Conservation (phyloP, 192 early-diverging fungal genomes). For the Umbelopsis sp. region DNA sequence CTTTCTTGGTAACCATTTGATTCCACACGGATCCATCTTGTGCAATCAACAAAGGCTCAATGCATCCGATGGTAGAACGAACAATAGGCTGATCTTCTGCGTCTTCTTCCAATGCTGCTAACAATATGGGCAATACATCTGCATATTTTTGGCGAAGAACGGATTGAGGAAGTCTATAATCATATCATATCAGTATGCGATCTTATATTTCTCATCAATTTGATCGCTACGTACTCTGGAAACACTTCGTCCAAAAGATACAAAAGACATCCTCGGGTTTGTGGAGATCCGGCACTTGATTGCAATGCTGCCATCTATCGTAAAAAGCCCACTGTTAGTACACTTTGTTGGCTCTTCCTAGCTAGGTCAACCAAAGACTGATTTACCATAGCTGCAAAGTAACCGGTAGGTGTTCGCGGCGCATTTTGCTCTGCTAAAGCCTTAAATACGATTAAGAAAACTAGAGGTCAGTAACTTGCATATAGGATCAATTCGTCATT, state of each 20-base stretch:
- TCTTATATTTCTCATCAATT: not conserved
- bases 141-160: constrained; percentile 68
- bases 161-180: constrained; percentile 48
- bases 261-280: constrained; percentile 62
- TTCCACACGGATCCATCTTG: constrained; percentile 81
- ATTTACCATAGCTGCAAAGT: constrained; percentile 85
- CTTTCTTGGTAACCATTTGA: constrained; percentile 66
- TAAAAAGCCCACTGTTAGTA: constrained; percentile 5
- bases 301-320: constrained; percentile 56
- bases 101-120: constrained; percentile 64
- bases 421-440: constrained; percentile 80
- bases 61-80: constrained; percentile 75
- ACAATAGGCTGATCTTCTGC: constrained; percentile 75
- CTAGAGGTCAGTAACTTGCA: not conserved
- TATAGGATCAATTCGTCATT: not conserved
- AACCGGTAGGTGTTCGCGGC: constrained; percentile 73
- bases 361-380: not conserved
- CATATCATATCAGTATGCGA: not conserved
- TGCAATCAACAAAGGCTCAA: constrained; percentile 75
- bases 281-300: constrained; percentile 35
- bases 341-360: not conserved
- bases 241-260: constrained; percentile 84
- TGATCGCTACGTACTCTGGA: constrained; percentile 51
- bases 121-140: constrained; percentile 64
- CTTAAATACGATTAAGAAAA: constrained; percentile 57